These are phyloP conservation scores for Chytridiales sp. DNA, from an alignment of 371 early-diverging fungal species.

Conservation along the genomic window DNA sequence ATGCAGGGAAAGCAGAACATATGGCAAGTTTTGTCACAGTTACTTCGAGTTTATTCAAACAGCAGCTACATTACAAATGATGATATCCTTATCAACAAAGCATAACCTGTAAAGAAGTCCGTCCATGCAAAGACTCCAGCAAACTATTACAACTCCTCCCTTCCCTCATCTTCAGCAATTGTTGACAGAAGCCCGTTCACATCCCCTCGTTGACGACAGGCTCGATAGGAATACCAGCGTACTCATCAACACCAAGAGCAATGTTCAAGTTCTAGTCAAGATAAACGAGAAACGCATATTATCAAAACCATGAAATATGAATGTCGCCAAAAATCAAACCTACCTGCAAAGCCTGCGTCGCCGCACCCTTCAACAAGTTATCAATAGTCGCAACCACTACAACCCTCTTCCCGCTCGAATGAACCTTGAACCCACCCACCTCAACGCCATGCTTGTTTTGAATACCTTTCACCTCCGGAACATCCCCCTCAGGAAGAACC, in stretches of 20 bases:
- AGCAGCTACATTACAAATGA: no score
- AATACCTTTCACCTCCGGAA: slow-evolving; percentile 87
- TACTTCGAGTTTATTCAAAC: no score
- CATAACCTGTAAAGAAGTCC: no score
- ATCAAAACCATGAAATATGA: slow-evolving; percentile 21
- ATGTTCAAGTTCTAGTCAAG: slow-evolving; percentile 72
- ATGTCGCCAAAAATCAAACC: not conserved
- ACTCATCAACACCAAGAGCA: slow-evolving; percentile 76
- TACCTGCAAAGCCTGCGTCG: slow-evolving; percentile 91
- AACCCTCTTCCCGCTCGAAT: slow-evolving; percentile 73
- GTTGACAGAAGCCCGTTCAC: not conserved
- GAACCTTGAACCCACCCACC: slow-evolving; percentile 89
- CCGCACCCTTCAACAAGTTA: slow-evolving; percentile 94
- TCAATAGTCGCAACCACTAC: slow-evolving; percentile 93
- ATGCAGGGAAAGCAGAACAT: no score
- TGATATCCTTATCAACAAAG: no score
- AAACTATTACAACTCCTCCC: no score
- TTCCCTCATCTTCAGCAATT: not conserved
- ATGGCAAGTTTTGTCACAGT: no score
- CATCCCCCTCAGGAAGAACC: slow-evolving; percentile 57
- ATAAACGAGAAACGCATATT: slow-evolving; percentile 41
- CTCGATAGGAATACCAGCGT: slow-evolving; percentile 66
- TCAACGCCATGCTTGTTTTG: slow-evolving; percentile 80
- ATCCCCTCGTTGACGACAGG: slow-evolving; percentile 10
- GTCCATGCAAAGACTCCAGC: no score